phyloP scores from a whole-genome alignment of 768 basidiomycete genomes.

The Russula compacta region DNA sequence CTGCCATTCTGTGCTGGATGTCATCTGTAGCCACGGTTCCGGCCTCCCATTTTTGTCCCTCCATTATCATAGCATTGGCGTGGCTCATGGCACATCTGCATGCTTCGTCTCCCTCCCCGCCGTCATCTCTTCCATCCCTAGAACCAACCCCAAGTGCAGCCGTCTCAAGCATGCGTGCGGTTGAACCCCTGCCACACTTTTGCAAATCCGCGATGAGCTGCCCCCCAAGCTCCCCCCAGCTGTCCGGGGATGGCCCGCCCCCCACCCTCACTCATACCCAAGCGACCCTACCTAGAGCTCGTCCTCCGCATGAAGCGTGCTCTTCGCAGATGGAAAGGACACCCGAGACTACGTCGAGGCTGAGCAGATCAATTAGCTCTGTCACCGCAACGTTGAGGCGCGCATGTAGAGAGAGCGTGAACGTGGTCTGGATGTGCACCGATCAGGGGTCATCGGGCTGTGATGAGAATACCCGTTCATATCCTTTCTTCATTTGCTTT shows the following conservation, averaged over 20 bases:
- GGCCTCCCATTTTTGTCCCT: neutral
- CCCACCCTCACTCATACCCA: slow-evolving; percentile 4
- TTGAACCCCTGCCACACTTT: neutral
- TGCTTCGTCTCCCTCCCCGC: slow-evolving; percentile 12
- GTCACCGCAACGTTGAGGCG: slow-evolving; percentile 10
- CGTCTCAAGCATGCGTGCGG: slow-evolving; percentile 14
- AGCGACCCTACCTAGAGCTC: slow-evolving; percentile 12
- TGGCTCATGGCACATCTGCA: slow-evolving; percentile 1
- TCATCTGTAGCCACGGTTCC: neutral
- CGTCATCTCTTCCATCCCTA: neutral
- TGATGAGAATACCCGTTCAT: slow-evolving; percentile 3
- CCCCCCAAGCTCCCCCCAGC: slow-evolving; percentile 14
- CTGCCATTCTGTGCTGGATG: slow-evolving; percentile 7
- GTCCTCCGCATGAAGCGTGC: slow-evolving; percentile 13
- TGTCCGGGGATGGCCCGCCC: neutral
- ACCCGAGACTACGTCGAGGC: slow-evolving; percentile 15
- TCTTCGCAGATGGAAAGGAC: slow-evolving; percentile 10
- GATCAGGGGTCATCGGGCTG: neutral
- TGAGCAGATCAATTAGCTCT: slow-evolving; percentile 8
- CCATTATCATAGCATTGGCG: neutral
- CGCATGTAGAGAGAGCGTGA: slow-evolving; percentile 11
- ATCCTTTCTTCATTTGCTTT: too few species aligned
- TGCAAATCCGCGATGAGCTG: neutral
- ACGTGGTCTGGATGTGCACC: slow-evolving; percentile 2
- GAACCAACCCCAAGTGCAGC: slow-evolving; percentile 3